Percentiles rank a stretch among this genome's conserved stretches.
These are phyloP conservation scores for Pseudomonodictys pantanalensis DNA, from an alignment of 495 filamentous ascomycete genomes.

Conservation along the genomic window DNA sequence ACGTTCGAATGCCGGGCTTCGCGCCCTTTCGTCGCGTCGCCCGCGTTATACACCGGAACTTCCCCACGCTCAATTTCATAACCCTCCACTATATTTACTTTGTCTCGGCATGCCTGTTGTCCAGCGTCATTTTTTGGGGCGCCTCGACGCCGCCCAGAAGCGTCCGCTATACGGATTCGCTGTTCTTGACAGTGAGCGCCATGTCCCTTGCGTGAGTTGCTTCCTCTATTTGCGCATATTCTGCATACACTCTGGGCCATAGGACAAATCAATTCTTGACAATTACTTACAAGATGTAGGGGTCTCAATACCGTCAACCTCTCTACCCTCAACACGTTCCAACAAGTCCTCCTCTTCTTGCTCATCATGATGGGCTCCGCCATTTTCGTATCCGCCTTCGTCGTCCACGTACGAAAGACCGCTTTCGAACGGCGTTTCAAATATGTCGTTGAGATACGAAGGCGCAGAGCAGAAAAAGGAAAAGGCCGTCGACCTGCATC, in stretches of 20 bases:
- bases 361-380: conserved; percentile 71
- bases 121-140: conserved; percentile 71
- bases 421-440: conserved; percentile 56
- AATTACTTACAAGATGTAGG: conserved; percentile 52
- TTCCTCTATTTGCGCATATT: neutral
- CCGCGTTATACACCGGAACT: conserved; percentile 24
- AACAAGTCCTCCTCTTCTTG: conserved; percentile 71
- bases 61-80: conserved; percentile 71
- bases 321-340: conserved; percentile 71
- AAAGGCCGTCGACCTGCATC: neutral
- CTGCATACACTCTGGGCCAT: neutral
- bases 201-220: conserved; percentile 64
- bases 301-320: conserved; percentile 55
- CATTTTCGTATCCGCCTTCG: conserved; percentile 62
- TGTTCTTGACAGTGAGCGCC: conserved; percentile 74
- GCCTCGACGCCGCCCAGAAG: conserved; percentile 59
- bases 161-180: conserved; percentile 68
- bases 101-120: conserved; percentile 59
- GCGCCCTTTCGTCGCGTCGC: conserved; percentile 27
- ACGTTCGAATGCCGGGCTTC: neutral
- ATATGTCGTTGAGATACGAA: conserved; percentile 8
- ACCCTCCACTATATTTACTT: conserved; percentile 79
- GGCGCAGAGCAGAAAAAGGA: neutral
- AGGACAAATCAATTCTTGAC: no score
- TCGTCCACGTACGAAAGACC: conserved; percentile 62